Base-by-base conservation (phyloP, 1,139 yeast species). In the Yamadazyma dendronema region DNA sequence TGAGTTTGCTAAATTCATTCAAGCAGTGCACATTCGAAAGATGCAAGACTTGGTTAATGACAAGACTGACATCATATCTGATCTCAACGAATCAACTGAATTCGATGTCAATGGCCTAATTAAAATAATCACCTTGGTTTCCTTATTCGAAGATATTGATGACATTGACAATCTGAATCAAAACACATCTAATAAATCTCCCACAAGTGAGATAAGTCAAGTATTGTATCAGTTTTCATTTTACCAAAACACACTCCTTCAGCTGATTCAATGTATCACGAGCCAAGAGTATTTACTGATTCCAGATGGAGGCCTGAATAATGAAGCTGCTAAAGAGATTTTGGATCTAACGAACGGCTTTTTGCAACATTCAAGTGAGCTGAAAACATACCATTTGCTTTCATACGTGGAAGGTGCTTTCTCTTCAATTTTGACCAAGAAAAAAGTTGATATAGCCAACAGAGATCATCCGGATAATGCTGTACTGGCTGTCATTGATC, bases 101-200 rank as follows among this genome's bases (percentile, higher is more conserved):
- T 47, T 56, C 35, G 57, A 54, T n/a, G 40, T 48, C 7, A 48
- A 51, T 2, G 37, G 44, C 10, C 52, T 70, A 30, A 45, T 77
- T n/a, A 66, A 62, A 37, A 54, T 65, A 3, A 72, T 71, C 35
- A 47, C 53, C 2, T 52, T 79, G 34, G 53, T 72, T 21, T 48
- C 57, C 3, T 30, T 52, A 4, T 40, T 53, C 15, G 28, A 35
- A 15, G 37, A 30, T 8, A 31, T 43, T 4, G 23, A 35, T 5
- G 17, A 3, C 11, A 16, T 6, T 10, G 17, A 13, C 6, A 22
- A 31, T 11, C 11, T 10, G 9, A 17, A 17, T 13, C 31, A 30
- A 17, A 17, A 26, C 6, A 19, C 11, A 5, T 7, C 22, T 24
- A 17, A 30, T 9, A 14, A 12, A 12, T 34, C 10, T 11, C 39